These are phyloP conservation scores for Nannizzia gypsea DNA, from an alignment of 2,329 filamentous ascomycete species.

Conservation along the genomic window DNA sequence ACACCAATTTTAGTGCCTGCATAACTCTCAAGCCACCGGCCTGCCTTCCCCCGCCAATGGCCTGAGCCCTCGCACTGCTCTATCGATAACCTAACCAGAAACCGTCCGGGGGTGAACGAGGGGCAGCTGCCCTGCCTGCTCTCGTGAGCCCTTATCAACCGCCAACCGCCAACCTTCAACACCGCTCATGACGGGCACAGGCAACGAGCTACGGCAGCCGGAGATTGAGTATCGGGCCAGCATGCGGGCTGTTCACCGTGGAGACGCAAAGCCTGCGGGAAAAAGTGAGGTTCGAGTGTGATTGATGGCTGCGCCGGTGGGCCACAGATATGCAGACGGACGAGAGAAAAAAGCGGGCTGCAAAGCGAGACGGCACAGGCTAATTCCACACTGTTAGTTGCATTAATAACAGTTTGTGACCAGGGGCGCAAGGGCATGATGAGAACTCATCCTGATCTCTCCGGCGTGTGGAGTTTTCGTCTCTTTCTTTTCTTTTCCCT, in stretches of 20 bases:
- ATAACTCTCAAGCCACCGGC: slow-evolving; percentile 1
- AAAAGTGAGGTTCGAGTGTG: no score
- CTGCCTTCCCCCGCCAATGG: background rate
- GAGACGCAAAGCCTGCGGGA: background rate
- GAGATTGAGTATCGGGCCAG: no score
- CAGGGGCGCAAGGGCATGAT: background rate
- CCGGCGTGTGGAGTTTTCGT: background rate
- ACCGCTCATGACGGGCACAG: no score
- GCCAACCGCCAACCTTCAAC: no score
- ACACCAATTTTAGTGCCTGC: background rate
- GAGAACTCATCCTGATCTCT: background rate
- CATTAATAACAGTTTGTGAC: background rate
- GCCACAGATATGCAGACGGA: background rate
- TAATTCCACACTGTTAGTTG: background rate
- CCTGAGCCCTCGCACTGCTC: background rate
- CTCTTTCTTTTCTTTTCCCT: background rate
- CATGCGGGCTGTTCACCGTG: background rate
- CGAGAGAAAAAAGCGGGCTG: background rate
- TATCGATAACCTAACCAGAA: background rate
- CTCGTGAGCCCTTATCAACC: slow-evolving; percentile 1
- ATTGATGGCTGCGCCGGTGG: background rate
- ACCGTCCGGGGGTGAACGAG: background rate
- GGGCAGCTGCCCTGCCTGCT: background rate
- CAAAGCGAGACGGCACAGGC: background rate
- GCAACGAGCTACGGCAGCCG: no score